Base-by-base conservation (phyloP, 2,329 filamentous ascomycete species). In the Pseudocercospora vitis region DNA sequence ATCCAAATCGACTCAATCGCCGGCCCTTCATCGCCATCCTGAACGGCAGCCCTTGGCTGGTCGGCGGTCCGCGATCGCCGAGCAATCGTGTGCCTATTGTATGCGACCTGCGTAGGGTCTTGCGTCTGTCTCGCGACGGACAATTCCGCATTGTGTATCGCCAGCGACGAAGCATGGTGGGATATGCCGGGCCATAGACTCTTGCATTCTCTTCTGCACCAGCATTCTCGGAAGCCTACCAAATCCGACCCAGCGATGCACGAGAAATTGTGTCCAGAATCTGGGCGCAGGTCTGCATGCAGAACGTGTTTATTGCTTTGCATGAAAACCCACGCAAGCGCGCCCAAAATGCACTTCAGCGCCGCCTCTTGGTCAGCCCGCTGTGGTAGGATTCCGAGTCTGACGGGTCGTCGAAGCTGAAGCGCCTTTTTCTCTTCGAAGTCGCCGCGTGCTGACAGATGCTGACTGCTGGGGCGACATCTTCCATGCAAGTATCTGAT, bases 311-410 rank as follows among this genome's bases (percentile, higher is more conserved):
- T n/a, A n/a, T n/a, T n/a, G n/a, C n/a, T n/a, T n/a, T 29, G 26
- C 26, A 11, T 11, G 26, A 29, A 6, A 29, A 29, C 6, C 6
- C 26, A 6, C 6, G 11, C 26, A 29, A 29, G 26, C 26, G 6
- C 11, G 26, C 26, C 26, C 26, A 7, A 29, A 6, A 29, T 29
- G 6, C 11, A 6, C 6, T 24, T 42, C 37, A 42, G 21, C 37
- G 37, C 8, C 37, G 37, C 37, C 37, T 26, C 21, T 42, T 42
- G 37, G 37, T 24, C 37, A 42, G 37, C 37, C 18, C 37, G 21
- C n/a, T n/a, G n/a, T n/a, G n/a, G n/a, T 26, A 42, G 37, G 21
- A 26, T 42, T 42, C 37, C 24, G 21, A 5, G 12, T 42, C 37
- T 21, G 19, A 42, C n/a, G n/a, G n/a, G 16, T 37, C 33, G 37